A percentile compares a stretch with the other conserved stretches of the same genome.
These are phyloP conservation scores for Cyberlindnera petersonii DNA, from an alignment of 805 yeast species.

Conservation along the genomic window DNA sequence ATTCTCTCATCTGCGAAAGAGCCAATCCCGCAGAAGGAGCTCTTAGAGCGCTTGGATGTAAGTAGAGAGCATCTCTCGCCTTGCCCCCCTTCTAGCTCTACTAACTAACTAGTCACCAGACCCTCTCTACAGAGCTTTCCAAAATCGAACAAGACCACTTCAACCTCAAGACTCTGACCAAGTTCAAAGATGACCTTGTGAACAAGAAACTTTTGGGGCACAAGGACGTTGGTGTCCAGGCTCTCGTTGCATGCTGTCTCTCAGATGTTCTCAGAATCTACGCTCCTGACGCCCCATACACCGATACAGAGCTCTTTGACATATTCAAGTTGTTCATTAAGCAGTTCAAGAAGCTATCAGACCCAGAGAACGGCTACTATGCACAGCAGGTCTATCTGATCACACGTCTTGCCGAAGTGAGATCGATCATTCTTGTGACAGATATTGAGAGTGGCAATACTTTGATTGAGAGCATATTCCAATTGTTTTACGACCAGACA, in stretches of 20 bases:
- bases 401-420: conserved; percentile 67
- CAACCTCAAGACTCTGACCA: conserved; percentile 42
- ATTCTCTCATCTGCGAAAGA: conserved; percentile 54
- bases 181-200: conserved; percentile 48
- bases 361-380: conserved; percentile 56
- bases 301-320: conserved; percentile 54
- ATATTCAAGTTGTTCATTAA: conserved; percentile 63
- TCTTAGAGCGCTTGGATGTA: conserved; percentile 50
- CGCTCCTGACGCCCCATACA: conserved; percentile 91
- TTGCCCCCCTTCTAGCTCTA: not conserved
- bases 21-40: conserved; percentile 59
- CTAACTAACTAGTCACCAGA: conserved; percentile 26
- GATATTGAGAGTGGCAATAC: conserved; percentile 64
- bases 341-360: conserved; percentile 55
- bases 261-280: conserved; percentile 71
- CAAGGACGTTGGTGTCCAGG: conserved; percentile 64
- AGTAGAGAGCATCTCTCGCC: conserved; percentile 9
- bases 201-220: conserved; percentile 57
- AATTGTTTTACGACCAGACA: conserved; percentile 53
- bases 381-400: conserved; percentile 61
- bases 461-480: conserved; percentile 54
- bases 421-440: conserved; percentile 67
- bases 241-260: conserved; percentile 66
- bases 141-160: conserved; percentile 56
- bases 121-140: conserved; percentile 60